Percentiles rank a stretch among this genome's conserved stretches.
Evolutionary conservation across 768 basidiomycete genomes (phyloP).

Genomic region (Hydnomerulius pinastri): DNA sequence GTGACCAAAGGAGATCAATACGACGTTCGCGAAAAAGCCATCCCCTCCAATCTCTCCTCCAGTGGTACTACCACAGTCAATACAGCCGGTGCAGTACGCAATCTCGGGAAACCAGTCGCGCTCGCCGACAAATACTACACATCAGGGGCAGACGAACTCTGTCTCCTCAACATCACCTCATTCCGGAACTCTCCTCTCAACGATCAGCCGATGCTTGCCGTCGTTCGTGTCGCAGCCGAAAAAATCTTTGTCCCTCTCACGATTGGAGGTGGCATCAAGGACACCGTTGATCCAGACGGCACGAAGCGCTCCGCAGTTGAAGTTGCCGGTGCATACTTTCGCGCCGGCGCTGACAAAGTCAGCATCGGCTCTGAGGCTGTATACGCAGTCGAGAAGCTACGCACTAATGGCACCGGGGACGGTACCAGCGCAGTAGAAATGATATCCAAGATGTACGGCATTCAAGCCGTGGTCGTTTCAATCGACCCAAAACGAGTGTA

Average conservation of each 20-base stretch:
- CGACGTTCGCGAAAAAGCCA: constrained; percentile 85
- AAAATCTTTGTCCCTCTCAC: constrained; percentile 96
- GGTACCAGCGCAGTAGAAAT: constrained; percentile 90
- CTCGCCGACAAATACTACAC: constrained; percentile 85
- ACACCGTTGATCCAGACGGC: constrained; percentile 93
- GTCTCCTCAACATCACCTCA: constrained; percentile 98
- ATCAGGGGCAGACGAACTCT: constrained; percentile 93
- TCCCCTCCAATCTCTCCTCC: constrained; percentile 18
- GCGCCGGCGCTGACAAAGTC: constrained; percentile 98
- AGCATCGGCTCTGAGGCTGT: constrained; percentile 98
- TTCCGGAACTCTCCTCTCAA: constrained; percentile 94
- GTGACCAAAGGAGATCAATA: constrained; percentile 99
- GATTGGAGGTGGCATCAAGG: constrained; percentile 98
- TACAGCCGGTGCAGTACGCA: constrained; percentile 81
- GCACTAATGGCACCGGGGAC: constrained; percentile 51
- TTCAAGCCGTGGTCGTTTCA: constrained; percentile 98
- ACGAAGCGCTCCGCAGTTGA: constrained; percentile 85
- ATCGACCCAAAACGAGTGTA: constrained; percentile 90
- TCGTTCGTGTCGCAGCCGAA: constrained; percentile 88
- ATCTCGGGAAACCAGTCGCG: constrained; percentile 95
- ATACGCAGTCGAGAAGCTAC: constrained; percentile 84
- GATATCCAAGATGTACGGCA: constrained; percentile 86
- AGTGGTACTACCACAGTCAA: constrained; percentile 33
- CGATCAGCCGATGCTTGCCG: constrained; percentile 98
- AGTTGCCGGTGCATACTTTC: constrained; percentile 95